These are phyloP conservation scores for Sutorius australiensis DNA, from an alignment of 768 basidiomycete species.

Conservation along the genomic window DNA sequence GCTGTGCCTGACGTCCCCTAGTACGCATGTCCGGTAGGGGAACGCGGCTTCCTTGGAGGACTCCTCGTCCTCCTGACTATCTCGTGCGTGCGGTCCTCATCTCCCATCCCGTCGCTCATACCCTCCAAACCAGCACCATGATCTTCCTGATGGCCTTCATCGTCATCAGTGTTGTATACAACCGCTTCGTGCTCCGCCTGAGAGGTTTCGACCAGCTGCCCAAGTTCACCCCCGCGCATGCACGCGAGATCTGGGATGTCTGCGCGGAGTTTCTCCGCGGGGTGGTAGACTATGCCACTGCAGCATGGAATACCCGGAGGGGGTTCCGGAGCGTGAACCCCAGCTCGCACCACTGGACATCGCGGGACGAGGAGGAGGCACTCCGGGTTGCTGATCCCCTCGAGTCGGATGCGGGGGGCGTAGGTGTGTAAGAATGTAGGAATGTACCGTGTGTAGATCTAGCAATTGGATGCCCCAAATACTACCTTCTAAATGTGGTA, in stretches of 20 bases:
- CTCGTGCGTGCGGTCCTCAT: constrained; percentile 43
- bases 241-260: constrained; percentile 21
- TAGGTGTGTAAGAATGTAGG: neutral
- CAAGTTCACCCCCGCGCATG: constrained; percentile 41
- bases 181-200: constrained; percentile 68
- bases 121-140: constrained; percentile 40
- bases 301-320: constrained; percentile 18
- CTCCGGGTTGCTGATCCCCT: constrained; percentile 23
- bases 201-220: constrained; percentile 74
- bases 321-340: constrained; percentile 15
- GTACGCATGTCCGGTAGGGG: constrained; percentile 71
- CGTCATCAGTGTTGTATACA: constrained; percentile 68
- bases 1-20: constrained; percentile 21
- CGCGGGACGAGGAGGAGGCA: constrained; percentile 31
- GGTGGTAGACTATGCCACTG: constrained; percentile 7
- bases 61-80: constrained; percentile 54
- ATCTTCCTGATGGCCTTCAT: constrained; percentile 62
- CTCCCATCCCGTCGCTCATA: neutral
- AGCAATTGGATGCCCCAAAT: neutral
- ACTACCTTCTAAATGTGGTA: constrained; percentile 26
- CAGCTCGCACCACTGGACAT: constrained; percentile 31
- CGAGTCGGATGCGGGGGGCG: constrained; percentile 9
- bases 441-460: constrained; percentile 12
- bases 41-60: constrained; percentile 48
- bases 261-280: constrained; percentile 18